Evolutionary conservation across 495 filamentous ascomycete genomes (phyloP), one percentile per base, ranked within the genome.

Genomic region (Sabuloglossum arenarium): DNA sequence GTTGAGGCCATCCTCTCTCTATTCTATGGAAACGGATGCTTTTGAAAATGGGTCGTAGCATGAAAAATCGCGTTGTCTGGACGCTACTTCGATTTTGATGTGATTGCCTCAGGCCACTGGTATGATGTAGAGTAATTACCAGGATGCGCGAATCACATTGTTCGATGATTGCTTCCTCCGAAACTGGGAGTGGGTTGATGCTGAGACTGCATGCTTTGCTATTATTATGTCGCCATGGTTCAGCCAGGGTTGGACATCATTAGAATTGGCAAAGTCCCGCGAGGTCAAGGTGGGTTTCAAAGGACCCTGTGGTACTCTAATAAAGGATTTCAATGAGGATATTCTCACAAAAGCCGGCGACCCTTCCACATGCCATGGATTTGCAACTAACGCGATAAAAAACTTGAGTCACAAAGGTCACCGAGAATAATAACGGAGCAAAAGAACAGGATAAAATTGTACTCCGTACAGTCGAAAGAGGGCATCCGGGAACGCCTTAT

Each of bases 261-360:
- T 69, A 21, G 68, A 69, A 47, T 54, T 70, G 29, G 55, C 54
- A 21, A 62, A 56, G 50, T 70, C 66, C 4, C 57, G 47, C 14
- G 59, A 47, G 5, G 63, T 69, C 42, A 63, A 69, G 50, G 56
- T 70, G 1, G 29, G 68, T 8, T 70, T 70, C 59, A 63, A 61
- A 56, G 59, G 58, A 12, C 51, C 43, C 1, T 3, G 16, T 16
- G 34, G 34, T 8, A 46, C 45, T n/a, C 10, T 68, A 3, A 58
- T 66, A 25, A 68, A 69, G 28, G 68, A 70, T 57, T 52, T 69
- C 6, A 64, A 68, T 21, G 39, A 60, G 19, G 60, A 65, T 19
- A 37, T 65, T n/a, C 55, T 62, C 59, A 59, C 53, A 71, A 61
- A 68, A 65, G 61, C 2, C 30, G 30, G 11, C 30, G 30, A 32